Evolutionary conservation across 495 filamentous ascomycete genomes (phyloP), one percentile per base, ranked within the genome.

Genomic region (Parmelia sp.): DNA sequence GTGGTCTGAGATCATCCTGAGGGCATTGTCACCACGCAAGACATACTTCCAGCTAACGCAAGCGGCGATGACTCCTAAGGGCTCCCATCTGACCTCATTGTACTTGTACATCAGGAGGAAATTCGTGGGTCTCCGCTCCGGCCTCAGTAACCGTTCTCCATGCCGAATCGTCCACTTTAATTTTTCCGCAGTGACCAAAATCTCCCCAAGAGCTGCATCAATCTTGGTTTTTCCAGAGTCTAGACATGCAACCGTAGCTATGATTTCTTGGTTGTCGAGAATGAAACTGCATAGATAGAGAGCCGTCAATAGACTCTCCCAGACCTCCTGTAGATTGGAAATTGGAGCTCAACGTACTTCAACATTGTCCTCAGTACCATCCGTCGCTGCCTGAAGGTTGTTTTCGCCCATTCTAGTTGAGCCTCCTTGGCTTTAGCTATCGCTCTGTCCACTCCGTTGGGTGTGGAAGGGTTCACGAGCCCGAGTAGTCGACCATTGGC

Each of bases 191-290:
- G 93, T 96, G 10, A 96, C 91, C 56, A 99, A 81, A 62, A 97
- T 91, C 79, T 99, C 94, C 39, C 94, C 94, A 44, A 99, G 86
- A 42, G 86, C 85, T 12, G 92, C 93, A 72, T 99, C 94, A 35
- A 97, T 85, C 78, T 90, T 89, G 8, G 95, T 96, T 77, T 99
- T 99, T 58, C 94, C 94, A n/a, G 90, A 94, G 77, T 99, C 94
- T 21, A 96, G 80, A 71, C 92, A 97, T 57, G 92, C 92, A 29
- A 89, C 85, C 19, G 83, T 84, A 61, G 89, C 91, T 66, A 99
- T 94, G 39, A 84, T 79, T 60, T 96, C 90, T 74, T 96, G 91
- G 75, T 97, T 89, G 62, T 96, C 89, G 62, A 99, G 83, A 27
- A 97, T 80, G 69, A 85, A 84, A 74, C 85, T 88, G 65, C 23